phyloP scores from a whole-genome alignment of 1,284 basidiomycete species.

The Ustilago curta region DNA sequence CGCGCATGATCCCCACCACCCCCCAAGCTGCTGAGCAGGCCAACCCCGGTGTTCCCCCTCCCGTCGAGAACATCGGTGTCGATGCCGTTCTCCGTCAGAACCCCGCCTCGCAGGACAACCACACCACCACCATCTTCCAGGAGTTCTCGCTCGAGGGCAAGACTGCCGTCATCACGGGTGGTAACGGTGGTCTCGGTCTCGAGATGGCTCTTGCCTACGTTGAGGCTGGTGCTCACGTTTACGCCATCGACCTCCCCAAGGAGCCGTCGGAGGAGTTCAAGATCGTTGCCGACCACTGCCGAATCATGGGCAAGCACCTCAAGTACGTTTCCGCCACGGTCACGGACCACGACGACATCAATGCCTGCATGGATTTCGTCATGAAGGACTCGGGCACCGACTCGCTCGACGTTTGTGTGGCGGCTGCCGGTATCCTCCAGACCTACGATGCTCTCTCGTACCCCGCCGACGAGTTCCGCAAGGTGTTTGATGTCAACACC shows the following conservation, averaged over 20 bases:
- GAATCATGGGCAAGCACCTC: slow-evolving; percentile 77
- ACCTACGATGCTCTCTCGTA: slow-evolving; percentile 77
- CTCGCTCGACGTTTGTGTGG: slow-evolving; percentile 80
- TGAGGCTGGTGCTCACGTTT: slow-evolving; percentile 82
- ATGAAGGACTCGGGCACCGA: slow-evolving; percentile 69
- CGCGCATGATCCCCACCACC: slow-evolving; percentile 40
- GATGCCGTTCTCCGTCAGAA: slow-evolving; percentile 64
- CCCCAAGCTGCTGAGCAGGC: slow-evolving; percentile 50
- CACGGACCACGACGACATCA: slow-evolving; percentile 74
- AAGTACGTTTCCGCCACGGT: slow-evolving; percentile 69
- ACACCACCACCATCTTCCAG: slow-evolving; percentile 73
- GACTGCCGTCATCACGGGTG: slow-evolving; percentile 75
- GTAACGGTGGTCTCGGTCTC: slow-evolving; percentile 82
- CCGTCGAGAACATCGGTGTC: slow-evolving; percentile 66
- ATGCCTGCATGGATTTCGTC: slow-evolving; percentile 67
- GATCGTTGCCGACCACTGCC: slow-evolving; percentile 69
- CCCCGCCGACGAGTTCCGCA: slow-evolving; percentile 78
- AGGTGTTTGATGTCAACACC: slow-evolving; percentile 78
- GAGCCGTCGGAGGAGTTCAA: slow-evolving; percentile 78
- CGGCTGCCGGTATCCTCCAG: slow-evolving; percentile 81
- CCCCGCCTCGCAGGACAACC: slow-evolving; percentile 58
- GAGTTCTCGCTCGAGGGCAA: slow-evolving; percentile 82
- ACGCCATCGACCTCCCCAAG: slow-evolving; percentile 80
- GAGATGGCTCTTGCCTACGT: slow-evolving; percentile 82
- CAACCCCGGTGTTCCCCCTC: slow-evolving; percentile 66